Evolutionary conservation across 148 eudicot species (phyloP).

Genomic region (Simmondsia chinensis): DNA sequence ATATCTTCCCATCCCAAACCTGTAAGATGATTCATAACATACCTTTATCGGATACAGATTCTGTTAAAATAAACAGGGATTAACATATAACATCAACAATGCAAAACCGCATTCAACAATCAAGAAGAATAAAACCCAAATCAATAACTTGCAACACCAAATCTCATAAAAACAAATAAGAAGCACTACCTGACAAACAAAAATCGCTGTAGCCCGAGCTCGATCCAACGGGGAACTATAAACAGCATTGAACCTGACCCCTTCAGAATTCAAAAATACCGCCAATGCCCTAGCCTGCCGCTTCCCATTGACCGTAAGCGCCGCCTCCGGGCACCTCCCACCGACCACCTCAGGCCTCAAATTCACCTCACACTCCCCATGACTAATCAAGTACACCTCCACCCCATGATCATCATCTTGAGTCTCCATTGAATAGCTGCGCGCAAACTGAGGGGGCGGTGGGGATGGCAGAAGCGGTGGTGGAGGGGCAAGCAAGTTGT

Average conservation of each 20-base stretch:
- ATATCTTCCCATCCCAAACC: no score
- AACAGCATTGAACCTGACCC: conserved; percentile 68
- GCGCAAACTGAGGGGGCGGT: conserved; percentile 30
- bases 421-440: conserved; percentile 37
- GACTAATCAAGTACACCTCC: conserved; percentile 71
- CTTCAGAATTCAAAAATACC: conserved; percentile 78
- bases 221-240: conserved; percentile 93
- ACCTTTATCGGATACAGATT: no score
- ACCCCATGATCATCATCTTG: conserved; percentile 30
- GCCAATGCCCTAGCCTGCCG: conserved; percentile 92
- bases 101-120: neutral
- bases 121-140: neutral
- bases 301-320: conserved; percentile 65
- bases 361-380: conserved; percentile 80
- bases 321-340: conserved; percentile 63
- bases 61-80: no score
- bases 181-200: conserved; percentile 66
- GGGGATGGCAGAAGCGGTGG: conserved; percentile 41
- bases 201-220: conserved; percentile 68
- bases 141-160: neutral
- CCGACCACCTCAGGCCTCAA: conserved; percentile 74
- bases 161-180: neutral
- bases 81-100: neutral
- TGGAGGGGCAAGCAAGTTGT: conserved; percentile 80
- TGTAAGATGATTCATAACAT: no score